phyloP scores from a whole-genome alignment of 441 rosid genomes.

The Raphanus hybrid region DNA sequence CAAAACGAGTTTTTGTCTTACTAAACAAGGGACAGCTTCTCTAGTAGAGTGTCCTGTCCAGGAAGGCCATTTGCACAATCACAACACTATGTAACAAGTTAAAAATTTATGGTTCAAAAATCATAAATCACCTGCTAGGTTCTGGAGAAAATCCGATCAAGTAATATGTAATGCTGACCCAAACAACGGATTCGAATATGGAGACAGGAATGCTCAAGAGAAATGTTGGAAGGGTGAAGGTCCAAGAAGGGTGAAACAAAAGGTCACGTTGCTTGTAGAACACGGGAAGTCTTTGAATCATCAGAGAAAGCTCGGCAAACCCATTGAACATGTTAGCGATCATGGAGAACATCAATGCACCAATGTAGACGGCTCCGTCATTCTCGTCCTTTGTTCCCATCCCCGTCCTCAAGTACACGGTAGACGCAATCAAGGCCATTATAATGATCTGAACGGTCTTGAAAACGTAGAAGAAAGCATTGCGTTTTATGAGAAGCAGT shows the following conservation, averaged over 20 bases:
- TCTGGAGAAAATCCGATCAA: conserved; percentile 78
- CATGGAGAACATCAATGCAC: conserved; percentile 69
- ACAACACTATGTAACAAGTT: not conserved
- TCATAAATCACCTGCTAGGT: conserved; percentile 61
- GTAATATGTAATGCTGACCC: conserved; percentile 68
- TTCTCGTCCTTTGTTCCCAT: conserved; percentile 52
- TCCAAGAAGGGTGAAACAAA: conserved; percentile 81
- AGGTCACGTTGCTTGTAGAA: conserved; percentile 97
- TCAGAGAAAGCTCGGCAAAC: conserved; percentile 69
- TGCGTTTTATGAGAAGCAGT: conserved; percentile 74
- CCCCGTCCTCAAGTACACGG: conserved; percentile 67
- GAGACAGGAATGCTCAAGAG: conserved; percentile 70
- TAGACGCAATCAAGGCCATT: conserved; percentile 60
- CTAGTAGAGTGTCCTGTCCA: not conserved
- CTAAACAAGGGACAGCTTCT: too few relatives aligned
- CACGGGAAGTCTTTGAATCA: conserved; percentile 80
- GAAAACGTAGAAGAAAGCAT: conserved; percentile 65
- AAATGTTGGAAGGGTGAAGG: conserved; percentile 77
- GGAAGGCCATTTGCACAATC: not conserved
- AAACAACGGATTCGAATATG: conserved; percentile 64
- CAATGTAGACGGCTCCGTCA: conserved; percentile 64
- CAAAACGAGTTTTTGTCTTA: too few relatives aligned
- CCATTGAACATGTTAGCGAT: conserved; percentile 86
- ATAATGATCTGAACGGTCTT: conserved; percentile 73
- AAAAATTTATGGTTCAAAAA: not conserved